phyloP scores from a whole-genome alignment of 164 flowering plant species.

The Vitis vinifera region ASM3070453v1 NC_081819.1:21907001-21907500 shows the following conservation, averaged over 20 bases:
- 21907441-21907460: slow-evolving; percentile 55
- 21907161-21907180: slow-evolving; percentile 47
- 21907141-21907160: slow-evolving; percentile 39
- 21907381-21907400: slow-evolving; percentile 40
- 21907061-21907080: slow-evolving; percentile 48
- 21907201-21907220: slow-evolving; percentile 32
- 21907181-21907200: slow-evolving; percentile 38
- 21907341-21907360: slow-evolving; percentile 54
- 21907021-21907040: slow-evolving; percentile 60
- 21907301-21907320: slow-evolving; percentile 64
- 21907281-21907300: slow-evolving; percentile 36
- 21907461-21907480: slow-evolving; percentile 56
- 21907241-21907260: slow-evolving; percentile 56
- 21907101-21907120: slow-evolving; percentile 69
- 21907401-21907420: slow-evolving; percentile 60
- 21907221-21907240: slow-evolving; percentile 61
- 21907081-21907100: slow-evolving; percentile 33
- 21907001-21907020: slow-evolving; percentile 70
- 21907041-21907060: slow-evolving; percentile 60
- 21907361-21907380: slow-evolving; percentile 41
- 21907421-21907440: slow-evolving; percentile 68
- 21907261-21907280: slow-evolving; percentile 38
- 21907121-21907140: slow-evolving; percentile 60
- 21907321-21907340: slow-evolving; percentile 53
- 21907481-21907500: slow-evolving; percentile 42